Evolutionary conservation across 2,329 filamentous ascomycete genomes (phyloP).

Genomic region (Blastomyces gilchristii): DNA sequence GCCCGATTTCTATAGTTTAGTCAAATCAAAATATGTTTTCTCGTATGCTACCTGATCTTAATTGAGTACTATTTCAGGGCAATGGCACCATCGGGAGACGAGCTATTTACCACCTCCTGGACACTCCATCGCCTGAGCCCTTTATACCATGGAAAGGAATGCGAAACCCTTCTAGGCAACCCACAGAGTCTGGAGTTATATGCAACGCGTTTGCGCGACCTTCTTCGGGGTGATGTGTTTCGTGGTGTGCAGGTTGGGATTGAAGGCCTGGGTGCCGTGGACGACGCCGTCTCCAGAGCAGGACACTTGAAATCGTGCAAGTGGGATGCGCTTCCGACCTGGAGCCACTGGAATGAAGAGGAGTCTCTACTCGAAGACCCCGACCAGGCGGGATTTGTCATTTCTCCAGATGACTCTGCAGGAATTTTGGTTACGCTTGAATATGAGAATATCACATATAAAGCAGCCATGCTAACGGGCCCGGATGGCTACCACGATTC

Average conservation of each 20-base stretch:
- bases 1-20: neutral
- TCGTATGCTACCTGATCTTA: neutral
- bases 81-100: slow-evolving; percentile 14
- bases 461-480: slow-evolving; percentile 39
- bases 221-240: slow-evolving; percentile 41
- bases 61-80: neutral
- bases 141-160: slow-evolving; percentile 40
- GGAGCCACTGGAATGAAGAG: slow-evolving; percentile 24
- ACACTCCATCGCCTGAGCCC: slow-evolving; percentile 45
- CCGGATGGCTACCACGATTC: slow-evolving; percentile 13
- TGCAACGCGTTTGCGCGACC: slow-evolving; percentile 39
- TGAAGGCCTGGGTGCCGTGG: slow-evolving; percentile 21
- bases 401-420: slow-evolving; percentile 24
- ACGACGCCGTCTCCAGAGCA: slow-evolving; percentile 35
- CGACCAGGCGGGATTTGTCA: slow-evolving; percentile 19
- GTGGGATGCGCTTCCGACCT: slow-evolving; percentile 33
- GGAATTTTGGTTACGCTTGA: slow-evolving; percentile 37
- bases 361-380: slow-evolving; percentile 17
- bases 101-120: slow-evolving; percentile 45
- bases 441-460: slow-evolving; percentile 42
- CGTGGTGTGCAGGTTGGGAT: slow-evolving; percentile 36
- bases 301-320: slow-evolving; percentile 40
- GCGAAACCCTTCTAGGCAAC: slow-evolving; percentile 27
- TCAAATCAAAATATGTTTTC: neutral
- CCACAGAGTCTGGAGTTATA: slow-evolving; percentile 34